Base-by-base conservation (phyloP, 192 early-diverging fungal species). In the Coemansia sp. region DNA sequence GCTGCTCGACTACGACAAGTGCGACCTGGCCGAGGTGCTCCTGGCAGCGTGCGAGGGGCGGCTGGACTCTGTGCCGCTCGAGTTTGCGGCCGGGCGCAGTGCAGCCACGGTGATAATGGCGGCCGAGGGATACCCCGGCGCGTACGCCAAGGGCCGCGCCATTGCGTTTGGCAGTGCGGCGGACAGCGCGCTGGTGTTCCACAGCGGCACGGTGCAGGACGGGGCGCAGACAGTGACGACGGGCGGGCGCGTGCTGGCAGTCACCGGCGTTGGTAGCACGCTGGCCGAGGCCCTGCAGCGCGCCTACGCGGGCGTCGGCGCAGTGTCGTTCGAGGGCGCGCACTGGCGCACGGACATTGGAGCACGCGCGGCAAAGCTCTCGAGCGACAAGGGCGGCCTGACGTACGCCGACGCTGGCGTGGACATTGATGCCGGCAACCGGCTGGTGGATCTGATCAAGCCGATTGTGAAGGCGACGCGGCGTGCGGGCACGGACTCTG, bases 381-480 rank as follows among this genome's bases (percentile, higher is more conserved):
- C 49, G 0, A 70, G 66, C 36, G 84, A 87, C 64, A 66, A 73
- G 27, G 53, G 67, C 13, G 91, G 90, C 1, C 88, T 93, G 68
- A 95, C 97, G 20, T 99, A 99, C 78, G 97, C 92, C 15, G 93
- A 92, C 67, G 97, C 98, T 18, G 98, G 98, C 75, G 98, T 99
- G 39, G 89, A 88, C 53, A 98, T 99, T 71, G 95, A 98, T 80
- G 94, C 94, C 3, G 98, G 98, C 34, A 98, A 99, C 88, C 76
- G 89, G 18, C 86, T 99, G 44, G 97, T 99, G 6, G 91, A 98
- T 71, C 87, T 91, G 80, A 98, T 99, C 88, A 98, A 98, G 87
- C 89, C 95, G 20, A 84, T 93, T 15, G 95, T 99, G 55, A 94
- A 94, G 81, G 89, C 93, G n/a, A 99, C 98, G 50, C 84, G 88